Percentiles rank a stretch among this genome's conserved stretches.
phyloP scores from a whole-genome alignment of 2,329 filamentous ascomycete species.

The Pestalotiopsis fici region DNA sequence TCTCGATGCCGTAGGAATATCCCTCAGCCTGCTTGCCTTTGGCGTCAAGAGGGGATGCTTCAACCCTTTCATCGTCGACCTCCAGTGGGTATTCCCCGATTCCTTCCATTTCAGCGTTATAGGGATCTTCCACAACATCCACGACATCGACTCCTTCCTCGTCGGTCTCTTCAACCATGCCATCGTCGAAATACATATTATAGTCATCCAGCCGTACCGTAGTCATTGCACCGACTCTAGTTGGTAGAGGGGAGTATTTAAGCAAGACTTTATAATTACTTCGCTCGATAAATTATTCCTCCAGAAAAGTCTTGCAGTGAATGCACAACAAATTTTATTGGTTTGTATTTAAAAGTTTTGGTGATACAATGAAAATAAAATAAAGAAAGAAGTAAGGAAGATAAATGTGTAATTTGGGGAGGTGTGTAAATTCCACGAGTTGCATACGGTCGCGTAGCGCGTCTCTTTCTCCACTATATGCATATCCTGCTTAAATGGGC shows the following conservation, averaged over 20 bases:
- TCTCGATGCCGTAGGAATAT: background rate
- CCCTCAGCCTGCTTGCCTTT: background rate
- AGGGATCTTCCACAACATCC: background rate
- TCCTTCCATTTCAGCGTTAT: background rate
- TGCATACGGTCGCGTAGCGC: background rate
- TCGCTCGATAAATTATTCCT: background rate
- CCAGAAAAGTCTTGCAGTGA: background rate
- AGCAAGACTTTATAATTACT: background rate
- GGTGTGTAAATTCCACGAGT: background rate
- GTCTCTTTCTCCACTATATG: background rate
- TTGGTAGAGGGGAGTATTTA: background rate
- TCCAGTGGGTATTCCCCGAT: background rate
- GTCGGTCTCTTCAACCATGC: background rate
- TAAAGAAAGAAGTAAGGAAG: background rate
- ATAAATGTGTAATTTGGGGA: background rate
- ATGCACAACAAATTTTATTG: background rate
- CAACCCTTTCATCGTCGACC: background rate
- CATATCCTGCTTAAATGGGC: background rate
- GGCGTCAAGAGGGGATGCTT: background rate
- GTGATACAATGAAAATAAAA: background rate
- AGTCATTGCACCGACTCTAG: background rate
- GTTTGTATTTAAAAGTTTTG: background rate
- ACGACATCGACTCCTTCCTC: background rate
- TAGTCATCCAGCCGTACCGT: background rate
- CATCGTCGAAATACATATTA: slow-evolving; percentile 2